These are phyloP conservation scores for Drechslerella stenobrocha DNA, from an alignment of 2,329 filamentous ascomycete species.

Conservation along the genomic window DNA sequence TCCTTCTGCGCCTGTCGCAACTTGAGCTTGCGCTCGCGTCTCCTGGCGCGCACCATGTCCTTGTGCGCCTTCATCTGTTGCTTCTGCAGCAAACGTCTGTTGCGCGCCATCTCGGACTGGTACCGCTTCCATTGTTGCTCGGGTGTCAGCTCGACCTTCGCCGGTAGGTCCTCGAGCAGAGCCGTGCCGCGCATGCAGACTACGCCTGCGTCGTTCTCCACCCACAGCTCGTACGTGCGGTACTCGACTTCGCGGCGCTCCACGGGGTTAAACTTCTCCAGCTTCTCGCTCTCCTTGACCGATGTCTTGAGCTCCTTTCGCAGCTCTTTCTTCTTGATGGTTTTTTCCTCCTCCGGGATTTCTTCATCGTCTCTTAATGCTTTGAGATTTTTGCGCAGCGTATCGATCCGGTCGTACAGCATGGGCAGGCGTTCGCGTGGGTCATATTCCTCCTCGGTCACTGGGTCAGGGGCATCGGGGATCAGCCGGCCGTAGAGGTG, in stretches of 20 bases:
- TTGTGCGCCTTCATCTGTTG: slow-evolving; percentile 26
- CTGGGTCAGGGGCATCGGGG: slow-evolving; percentile 29
- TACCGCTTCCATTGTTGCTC: slow-evolving; percentile 47
- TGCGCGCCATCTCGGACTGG: slow-evolving; percentile 37
- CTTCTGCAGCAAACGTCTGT: slow-evolving; percentile 34
- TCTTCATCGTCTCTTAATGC: not conserved
- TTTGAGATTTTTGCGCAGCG: slow-evolving; percentile 16
- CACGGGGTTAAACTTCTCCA: slow-evolving; percentile 34
- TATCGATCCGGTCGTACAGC: slow-evolving; percentile 42
- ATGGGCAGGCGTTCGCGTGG: slow-evolving; percentile 24
- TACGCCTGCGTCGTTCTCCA: slow-evolving; percentile 36
- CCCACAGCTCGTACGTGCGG: slow-evolving; percentile 35
- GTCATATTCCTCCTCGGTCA: slow-evolving; percentile 3
- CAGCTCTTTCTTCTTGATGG: not conserved
- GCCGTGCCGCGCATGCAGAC: slow-evolving; percentile 30
- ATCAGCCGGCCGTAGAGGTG: slow-evolving; percentile 67
- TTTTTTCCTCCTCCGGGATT: slow-evolving; percentile 1
- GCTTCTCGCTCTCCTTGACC: slow-evolving; percentile 18
- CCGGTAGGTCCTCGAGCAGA: slow-evolving; percentile 32
- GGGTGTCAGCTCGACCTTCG: slow-evolving; percentile 27
- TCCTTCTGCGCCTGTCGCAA: slow-evolving; percentile 33
- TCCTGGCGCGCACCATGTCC: slow-evolving; percentile 18
- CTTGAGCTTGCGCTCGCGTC: slow-evolving; percentile 30
- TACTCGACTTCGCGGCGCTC: slow-evolving; percentile 31
- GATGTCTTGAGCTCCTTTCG: slow-evolving; percentile 11